Conservation (phyloP, 208 protist species). For the Baffinella frigidus region DNA sequence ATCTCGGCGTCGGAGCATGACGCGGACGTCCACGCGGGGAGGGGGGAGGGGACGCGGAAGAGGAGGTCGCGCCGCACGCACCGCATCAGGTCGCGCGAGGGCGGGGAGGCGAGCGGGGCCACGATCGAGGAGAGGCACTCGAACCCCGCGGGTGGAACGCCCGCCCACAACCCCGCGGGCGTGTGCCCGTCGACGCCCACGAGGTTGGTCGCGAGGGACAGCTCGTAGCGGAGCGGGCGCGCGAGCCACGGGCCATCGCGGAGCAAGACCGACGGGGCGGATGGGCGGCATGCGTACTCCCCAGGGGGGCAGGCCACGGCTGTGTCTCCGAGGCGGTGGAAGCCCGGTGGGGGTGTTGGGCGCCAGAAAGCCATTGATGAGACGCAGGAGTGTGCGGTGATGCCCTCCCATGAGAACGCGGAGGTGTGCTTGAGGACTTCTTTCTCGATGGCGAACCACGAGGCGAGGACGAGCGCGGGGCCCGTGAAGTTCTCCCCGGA, state of each 20-base stretch:
- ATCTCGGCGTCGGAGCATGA: too few relatives aligned
- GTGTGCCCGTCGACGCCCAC: not conserved
- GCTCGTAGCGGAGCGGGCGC: not conserved
- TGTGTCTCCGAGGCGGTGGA: not conserved
- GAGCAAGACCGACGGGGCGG: not conserved
- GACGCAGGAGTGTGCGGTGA: not conserved
- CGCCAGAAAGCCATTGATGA: not conserved
- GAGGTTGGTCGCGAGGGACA: not conserved
- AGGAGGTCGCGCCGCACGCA: too few relatives aligned
- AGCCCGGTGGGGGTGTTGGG: not conserved
- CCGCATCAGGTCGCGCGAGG: too few relatives aligned
- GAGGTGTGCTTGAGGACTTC: not conserved
- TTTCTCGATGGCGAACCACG: not conserved
- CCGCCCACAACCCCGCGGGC: not conserved
- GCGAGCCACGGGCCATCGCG: not conserved
- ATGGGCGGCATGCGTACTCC: not conserved
- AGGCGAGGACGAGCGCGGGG: not conserved
- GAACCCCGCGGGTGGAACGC: not conserved
- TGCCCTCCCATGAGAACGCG: not conserved
- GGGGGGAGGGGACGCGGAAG: too few relatives aligned
- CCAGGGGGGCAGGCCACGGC: not conserved
- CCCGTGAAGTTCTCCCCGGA: too few relatives aligned
- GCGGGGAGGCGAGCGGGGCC: too few relatives aligned
- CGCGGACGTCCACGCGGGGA: too few relatives aligned
- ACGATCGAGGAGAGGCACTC: too few relatives aligned